phyloP scores from a whole-genome alignment of 1,284 basidiomycete species.

The Puccinia triticina region DNA sequence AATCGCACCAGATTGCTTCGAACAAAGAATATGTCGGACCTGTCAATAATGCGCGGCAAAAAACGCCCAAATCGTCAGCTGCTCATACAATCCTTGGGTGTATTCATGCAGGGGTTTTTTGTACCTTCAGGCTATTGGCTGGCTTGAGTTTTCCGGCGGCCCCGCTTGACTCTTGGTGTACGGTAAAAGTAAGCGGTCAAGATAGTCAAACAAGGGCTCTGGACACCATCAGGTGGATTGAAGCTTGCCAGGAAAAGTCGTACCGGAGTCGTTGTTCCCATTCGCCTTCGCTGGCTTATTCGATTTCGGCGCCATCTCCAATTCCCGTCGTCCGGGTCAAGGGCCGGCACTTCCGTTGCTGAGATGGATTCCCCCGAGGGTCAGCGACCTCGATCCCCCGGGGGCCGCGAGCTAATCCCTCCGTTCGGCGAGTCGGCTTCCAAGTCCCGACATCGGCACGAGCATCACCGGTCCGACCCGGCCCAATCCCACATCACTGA shows the following conservation, averaged over 20 bases:
- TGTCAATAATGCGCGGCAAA: background rate
- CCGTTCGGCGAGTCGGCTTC: no score
- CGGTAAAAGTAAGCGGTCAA: background rate
- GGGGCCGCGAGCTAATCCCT: no score
- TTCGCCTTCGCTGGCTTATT: background rate
- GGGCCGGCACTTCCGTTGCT: background rate
- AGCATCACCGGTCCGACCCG: no score
- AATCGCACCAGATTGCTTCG: constrained; percentile 75
- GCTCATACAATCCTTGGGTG: no score
- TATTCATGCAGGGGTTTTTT: no score
- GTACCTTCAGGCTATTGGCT: constrained; percentile 74
- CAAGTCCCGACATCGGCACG: no score
- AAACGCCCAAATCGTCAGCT: background rate
- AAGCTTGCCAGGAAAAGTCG: background rate
- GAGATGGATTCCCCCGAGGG: background rate
- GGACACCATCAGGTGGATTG: background rate
- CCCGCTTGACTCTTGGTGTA: constrained; percentile 10
- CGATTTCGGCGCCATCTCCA: constrained; percentile 9
- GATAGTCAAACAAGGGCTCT: background rate
- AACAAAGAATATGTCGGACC: constrained; percentile 78
- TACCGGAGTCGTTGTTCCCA: constrained; percentile 2
- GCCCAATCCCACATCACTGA: no score
- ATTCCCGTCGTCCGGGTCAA: background rate
- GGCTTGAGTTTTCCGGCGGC: constrained; percentile 65
- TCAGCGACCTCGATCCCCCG: no score